phyloP scores from a whole-genome alignment of 139 green algal genomes.

The Closterium sp. region DNA sequence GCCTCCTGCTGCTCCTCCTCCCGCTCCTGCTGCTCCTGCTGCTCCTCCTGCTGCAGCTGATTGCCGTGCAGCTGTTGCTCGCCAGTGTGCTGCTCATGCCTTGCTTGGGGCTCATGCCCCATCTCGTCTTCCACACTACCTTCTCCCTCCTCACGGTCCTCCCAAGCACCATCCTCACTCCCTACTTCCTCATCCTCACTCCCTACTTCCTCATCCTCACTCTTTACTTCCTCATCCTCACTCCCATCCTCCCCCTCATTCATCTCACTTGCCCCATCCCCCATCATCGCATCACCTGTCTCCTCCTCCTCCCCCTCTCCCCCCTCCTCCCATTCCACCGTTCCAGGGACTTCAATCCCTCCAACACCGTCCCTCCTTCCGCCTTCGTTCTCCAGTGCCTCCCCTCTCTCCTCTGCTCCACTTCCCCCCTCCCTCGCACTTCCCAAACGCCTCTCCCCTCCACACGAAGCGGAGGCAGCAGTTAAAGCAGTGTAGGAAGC shows the following conservation, averaged over 20 bases:
- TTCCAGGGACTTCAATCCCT: no score
- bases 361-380: no score
- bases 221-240: no score
- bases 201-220: no score
- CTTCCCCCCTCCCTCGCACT: not conserved
- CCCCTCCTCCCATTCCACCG: no score
- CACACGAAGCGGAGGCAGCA: not conserved
- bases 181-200: no score
- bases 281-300: not conserved
- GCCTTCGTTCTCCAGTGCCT: no score
- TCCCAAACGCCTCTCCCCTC: not conserved
- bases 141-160: no score
- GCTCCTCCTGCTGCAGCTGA: not conserved
- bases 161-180: no score
- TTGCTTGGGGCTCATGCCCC: no score
- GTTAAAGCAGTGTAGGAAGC: not conserved
- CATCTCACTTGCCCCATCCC: not conserved
- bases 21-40: not conserved
- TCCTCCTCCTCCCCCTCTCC: not conserved
- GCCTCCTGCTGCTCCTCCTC: not conserved
- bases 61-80: no score
- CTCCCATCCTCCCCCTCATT: not conserved
- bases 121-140: no score
- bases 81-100: not conserved
- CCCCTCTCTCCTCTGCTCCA: not conserved